These are phyloP conservation scores for Plasmodium billcollinsi DNA, from an alignment of 169 alveolate species.

Conservation along the genomic window DNA sequence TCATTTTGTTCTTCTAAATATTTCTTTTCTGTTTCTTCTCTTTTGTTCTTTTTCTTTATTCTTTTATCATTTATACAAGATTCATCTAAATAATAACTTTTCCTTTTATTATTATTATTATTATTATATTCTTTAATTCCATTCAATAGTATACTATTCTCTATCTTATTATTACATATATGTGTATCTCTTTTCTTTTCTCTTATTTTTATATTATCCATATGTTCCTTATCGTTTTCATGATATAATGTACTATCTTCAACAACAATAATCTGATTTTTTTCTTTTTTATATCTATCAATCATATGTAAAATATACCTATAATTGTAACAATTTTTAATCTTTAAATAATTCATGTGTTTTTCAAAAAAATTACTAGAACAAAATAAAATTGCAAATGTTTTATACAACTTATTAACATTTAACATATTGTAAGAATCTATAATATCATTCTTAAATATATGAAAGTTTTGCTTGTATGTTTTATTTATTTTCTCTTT, in stretches of 20 bases:
- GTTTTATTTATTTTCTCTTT: neutral
- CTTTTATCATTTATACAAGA: neutral
- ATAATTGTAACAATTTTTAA: neutral
- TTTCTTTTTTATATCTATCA: neutral
- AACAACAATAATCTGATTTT: neutral
- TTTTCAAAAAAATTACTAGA: conserved; percentile 52
- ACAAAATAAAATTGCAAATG: conserved; percentile 17
- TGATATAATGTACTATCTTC: neutral
- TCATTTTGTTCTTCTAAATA: too few relatives aligned
- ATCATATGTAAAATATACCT: neutral
- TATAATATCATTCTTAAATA: conserved; percentile 2
- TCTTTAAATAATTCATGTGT: conserved; percentile 32
- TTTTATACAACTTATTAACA: conserved; percentile 10
- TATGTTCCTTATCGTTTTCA: neutral
- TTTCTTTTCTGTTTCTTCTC: neutral
- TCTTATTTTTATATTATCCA: neutral
- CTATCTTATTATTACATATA: neutral
- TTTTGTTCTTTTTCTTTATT: neutral
- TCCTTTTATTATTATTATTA: neutral
- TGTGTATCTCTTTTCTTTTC: neutral
- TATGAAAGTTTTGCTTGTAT: conserved; percentile 11
- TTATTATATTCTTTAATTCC: neutral
- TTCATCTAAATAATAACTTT: neutral
- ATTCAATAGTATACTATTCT: neutral
- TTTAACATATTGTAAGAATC: neutral